Conservation (phyloP, 108 stramenopile species). For the Pseudonitzschia pungens region DNA sequence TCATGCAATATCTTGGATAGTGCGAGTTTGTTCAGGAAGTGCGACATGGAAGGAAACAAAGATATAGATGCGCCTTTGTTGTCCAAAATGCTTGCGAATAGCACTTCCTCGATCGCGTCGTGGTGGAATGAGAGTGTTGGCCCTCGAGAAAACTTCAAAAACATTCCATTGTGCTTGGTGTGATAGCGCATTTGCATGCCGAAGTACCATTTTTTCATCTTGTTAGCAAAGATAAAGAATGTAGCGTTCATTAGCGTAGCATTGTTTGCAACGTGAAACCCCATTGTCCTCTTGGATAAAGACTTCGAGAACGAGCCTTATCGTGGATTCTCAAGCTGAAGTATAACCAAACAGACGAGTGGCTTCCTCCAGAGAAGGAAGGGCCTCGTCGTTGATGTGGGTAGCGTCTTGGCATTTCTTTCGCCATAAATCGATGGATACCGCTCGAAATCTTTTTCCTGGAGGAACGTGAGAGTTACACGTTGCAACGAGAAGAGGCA, state of each 20-base stretch:
- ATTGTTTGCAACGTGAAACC: not conserved
- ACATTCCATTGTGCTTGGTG: not conserved
- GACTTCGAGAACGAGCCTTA: not conserved
- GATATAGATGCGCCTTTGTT: too few species aligned
- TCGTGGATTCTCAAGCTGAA: not conserved
- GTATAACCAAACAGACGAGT: slow-evolving; percentile 73
- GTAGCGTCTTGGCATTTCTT: slow-evolving; percentile 46
- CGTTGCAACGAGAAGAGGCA: not conserved
- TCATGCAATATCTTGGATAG: not conserved
- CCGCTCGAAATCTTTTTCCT: slow-evolving; percentile 40
- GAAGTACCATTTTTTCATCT: not conserved
- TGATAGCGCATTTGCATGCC: not conserved
- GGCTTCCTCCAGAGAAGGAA: slow-evolving; percentile 84
- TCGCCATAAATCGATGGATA: slow-evolving; percentile 45
- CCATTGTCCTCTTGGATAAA: not conserved
- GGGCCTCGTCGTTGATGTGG: slow-evolving; percentile 41
- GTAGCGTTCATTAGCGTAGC: not conserved
- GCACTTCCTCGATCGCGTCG: not conserved
- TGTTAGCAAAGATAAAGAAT: not conserved
- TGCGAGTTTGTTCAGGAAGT: too few species aligned
- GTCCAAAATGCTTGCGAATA: not conserved
- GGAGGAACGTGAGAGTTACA: slow-evolving; percentile 5
- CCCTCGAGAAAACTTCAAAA: not conserved
- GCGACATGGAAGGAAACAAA: too few species aligned
- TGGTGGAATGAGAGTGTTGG: not conserved